Conservation (phyloP, 208 protist species). For the Leishmania gerbilli region DNA sequence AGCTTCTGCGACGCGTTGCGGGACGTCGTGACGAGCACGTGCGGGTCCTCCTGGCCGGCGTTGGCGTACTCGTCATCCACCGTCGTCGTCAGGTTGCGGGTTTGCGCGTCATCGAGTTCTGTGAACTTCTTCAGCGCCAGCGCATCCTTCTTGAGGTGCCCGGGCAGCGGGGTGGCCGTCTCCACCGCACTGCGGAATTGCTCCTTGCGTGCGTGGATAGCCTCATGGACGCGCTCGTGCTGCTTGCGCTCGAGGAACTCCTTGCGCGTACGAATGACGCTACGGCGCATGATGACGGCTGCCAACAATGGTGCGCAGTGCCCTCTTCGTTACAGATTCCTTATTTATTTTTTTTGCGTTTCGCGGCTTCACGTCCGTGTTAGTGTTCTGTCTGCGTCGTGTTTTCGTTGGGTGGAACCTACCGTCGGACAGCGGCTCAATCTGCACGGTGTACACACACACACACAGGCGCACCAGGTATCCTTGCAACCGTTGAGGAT, state of each 20-base stretch:
- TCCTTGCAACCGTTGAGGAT: not conserved
- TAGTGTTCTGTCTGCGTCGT: no score
- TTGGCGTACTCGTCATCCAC: conserved; percentile 98
- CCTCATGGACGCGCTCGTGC: conserved; percentile 83
- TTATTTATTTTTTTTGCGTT: not conserved
- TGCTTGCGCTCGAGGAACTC: conserved; percentile 87
- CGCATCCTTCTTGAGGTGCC: conserved; percentile 85
- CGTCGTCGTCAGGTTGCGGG: conserved; percentile 55
- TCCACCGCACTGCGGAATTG: conserved; percentile 85
- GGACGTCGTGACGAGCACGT: conserved; percentile 99
- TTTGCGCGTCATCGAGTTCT: conserved; percentile 90
- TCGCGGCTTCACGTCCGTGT: not conserved
- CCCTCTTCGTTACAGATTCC: not conserved
- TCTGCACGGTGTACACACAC: not conserved
- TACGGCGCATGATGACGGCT: conserved; percentile 65
- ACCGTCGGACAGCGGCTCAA: not conserved
- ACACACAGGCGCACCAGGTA: not conserved
- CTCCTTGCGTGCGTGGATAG: conserved; percentile 75
- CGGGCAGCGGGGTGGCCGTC: conserved; percentile 77
- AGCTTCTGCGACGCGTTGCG: conserved; percentile 96
- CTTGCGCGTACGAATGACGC: conserved; percentile 80
- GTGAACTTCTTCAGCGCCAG: conserved; percentile 86
- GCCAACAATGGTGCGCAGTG: not conserved
- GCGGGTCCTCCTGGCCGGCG: conserved; percentile 96
- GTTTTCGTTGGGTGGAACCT: no score